Evolutionary conservation across 306 rosid species (phyloP), one percentile per base, ranked within the genome.

Genomic region (Benincasa hispida): DNA sequence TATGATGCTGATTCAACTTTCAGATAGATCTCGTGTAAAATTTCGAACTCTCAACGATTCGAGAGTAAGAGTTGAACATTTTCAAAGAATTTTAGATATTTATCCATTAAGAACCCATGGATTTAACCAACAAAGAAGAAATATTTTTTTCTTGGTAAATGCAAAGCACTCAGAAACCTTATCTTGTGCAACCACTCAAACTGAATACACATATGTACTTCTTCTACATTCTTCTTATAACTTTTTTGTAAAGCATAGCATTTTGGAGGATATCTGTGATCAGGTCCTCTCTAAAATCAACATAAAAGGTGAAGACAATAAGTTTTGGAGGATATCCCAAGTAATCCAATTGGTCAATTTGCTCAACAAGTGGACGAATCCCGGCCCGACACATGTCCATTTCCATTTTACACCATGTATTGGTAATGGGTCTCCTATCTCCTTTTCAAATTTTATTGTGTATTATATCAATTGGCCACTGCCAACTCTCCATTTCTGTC

Each of bases 271-370:
- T 56, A 56, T 56, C 17, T 56, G 2, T 57, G 30, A 22, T 57
- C 7, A 57, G 62, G 32, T 21, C 74, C 8, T 21, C 18, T 27
- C 74, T 67, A 41, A 67, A 67, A 68, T 42, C 18, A 69, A 70
- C 54, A 27, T 15, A 8, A 48, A 72, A 27, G 67, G 39, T 48
- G 76, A 27, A 70, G 76, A 72, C 76, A 72, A 72, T 47, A 27
- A 72, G 58, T 72, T 72, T 72, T 72, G 76, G 76, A 48, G 41
- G 59, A 48, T 48, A 72, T 72, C 17, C 41, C 14, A 42, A 8
- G 25, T 17, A 25, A 14, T 17, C 41, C 41, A 13, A 72, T 47
- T 72, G 76, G 39, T 15, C 42, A 27, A 48, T 42, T 12, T 45
- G 14, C 25, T 27, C 1, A 18, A 42, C 56, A 69, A 28, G 18